Conservation (phyloP, 139 green algal genomes). For the Micractinium sp. region DNA sequence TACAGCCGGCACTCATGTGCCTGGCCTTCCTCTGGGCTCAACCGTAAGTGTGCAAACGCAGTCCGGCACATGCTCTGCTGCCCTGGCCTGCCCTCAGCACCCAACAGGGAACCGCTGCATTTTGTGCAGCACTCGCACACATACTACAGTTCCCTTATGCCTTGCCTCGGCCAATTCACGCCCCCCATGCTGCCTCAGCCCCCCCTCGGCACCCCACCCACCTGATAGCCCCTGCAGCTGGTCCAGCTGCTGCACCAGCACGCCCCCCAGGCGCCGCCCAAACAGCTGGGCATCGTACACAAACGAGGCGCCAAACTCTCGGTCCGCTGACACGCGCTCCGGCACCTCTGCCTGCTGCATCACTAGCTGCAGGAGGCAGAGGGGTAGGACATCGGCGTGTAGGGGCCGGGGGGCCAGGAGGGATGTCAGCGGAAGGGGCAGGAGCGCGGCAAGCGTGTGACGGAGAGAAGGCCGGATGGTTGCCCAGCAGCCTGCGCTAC, state of each 20-base stretch:
- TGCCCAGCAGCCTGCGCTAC: no score
- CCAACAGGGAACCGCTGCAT: not conserved
- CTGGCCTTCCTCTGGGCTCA: no score
- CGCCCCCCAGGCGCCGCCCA: slow-evolving; percentile 5
- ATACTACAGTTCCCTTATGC: not conserved
- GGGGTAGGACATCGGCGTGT: not conserved
- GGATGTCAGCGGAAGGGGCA: not conserved
- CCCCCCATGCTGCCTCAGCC: no score
- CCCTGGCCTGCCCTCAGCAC: no score
- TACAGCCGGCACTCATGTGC: not conserved
- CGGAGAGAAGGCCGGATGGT: not conserved
- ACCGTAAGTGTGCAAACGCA: no score
- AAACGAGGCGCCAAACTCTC: slow-evolving; percentile 25
- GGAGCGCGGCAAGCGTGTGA: not conserved
- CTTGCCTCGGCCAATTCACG: no score
- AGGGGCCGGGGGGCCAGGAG: no score
- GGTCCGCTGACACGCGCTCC: not conserved
- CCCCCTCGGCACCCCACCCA: not conserved
- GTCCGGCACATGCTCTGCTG: no score
- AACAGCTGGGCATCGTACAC: slow-evolving; percentile 18
- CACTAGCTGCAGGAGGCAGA: slow-evolving; percentile 13
- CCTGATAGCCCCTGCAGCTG: slow-evolving; percentile 15
- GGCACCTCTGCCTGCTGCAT: slow-evolving; percentile 34
- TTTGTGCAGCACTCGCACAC: not conserved
- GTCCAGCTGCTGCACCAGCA: slow-evolving; percentile 38